Evolutionary conservation across 148 eudicot species (phyloP), one percentile per base, ranked within the genome.

Genomic region (Rhododendron ferrugineum): DNA sequence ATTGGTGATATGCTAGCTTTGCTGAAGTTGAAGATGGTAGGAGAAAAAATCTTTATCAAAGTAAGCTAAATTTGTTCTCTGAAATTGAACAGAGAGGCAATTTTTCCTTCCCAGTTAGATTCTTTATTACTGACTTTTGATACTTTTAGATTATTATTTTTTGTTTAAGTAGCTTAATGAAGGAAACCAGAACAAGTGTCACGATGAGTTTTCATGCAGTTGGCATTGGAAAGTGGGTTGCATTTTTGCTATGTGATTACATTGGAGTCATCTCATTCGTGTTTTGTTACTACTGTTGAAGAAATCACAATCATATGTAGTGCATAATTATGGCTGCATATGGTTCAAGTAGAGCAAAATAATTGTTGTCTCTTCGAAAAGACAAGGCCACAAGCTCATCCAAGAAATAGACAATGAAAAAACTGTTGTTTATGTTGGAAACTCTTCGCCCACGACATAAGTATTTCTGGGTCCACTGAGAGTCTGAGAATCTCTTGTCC

Each of bases 401-500:
- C 66, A 22, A 73, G 15, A 37, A 46, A 30, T 70, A 28, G 34
- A 78, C 28, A 26, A 34, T n/a, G 26, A 62, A 4, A 49, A 28
- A 36, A 18, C 54, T 20, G 77, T 30, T 76, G 34, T 18, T 32
- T 54, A 42, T 16, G 9, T 32, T 54, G 42, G 22, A 32, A 80
- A 54, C 46, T 56, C 83, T 18, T 9, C 15, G 20, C 62, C 37
- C 34, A 54, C 8, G 5, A 30, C 34, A 26, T 9, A 14, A 34
- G 58, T 78, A 30, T 28, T 15, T 79, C n/a, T 50, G 60, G 36
- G 18, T 37, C 82, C 28, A 4, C 73, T 81, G 79, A 52, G 32
- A n/a, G 32, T 85, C 73, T 81, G 79, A 52, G 32, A n/a, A 44
- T 85, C 46, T 34, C 83, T 30, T 50, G 34, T 54, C 11, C 70